These are phyloP conservation scores for Moricandia moricandioides DNA, from an alignment of 345 rosid species.

Conservation along the genomic window DNA sequence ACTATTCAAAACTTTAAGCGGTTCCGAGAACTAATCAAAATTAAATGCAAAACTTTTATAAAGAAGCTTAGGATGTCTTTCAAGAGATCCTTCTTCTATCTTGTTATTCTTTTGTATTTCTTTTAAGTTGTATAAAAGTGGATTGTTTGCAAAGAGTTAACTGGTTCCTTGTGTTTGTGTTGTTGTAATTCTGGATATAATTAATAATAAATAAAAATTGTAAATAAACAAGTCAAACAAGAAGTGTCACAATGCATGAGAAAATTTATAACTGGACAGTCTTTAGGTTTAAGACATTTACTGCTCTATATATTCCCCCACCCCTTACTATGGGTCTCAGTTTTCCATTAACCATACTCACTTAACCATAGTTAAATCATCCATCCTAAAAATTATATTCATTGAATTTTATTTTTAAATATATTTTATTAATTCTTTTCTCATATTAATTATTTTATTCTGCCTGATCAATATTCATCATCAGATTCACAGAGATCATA, in stretches of 20 bases:
- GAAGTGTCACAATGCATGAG: slow-evolving; percentile 30
- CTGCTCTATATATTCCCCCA: slow-evolving; percentile 14
- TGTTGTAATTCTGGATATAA: too few species aligned
- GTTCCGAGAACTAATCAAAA: too few species aligned
- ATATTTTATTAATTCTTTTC: background rate
- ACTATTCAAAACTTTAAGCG: too few species aligned
- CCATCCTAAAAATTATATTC: background rate
- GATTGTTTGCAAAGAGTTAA: too few species aligned
- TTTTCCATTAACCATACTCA: slow-evolving; percentile 5
- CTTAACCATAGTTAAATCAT: slow-evolving; percentile 28
- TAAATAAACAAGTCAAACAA: background rate
- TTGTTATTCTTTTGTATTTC: too few species aligned
- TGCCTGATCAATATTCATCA: slow-evolving; percentile 21
- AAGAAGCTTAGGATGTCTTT: too few species aligned
- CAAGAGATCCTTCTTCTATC: too few species aligned
- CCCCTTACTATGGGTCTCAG: background rate
- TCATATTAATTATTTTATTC: slow-evolving; percentile 19
- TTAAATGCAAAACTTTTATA: too few species aligned
- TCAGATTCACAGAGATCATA: slow-evolving; percentile 18
- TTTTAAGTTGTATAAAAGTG: too few species aligned
- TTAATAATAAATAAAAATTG: background rate
- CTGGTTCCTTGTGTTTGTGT: too few species aligned
- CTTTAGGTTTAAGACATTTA: slow-evolving; percentile 26
- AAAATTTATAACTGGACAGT: slow-evolving; percentile 12
- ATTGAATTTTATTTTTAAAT: background rate